Evolutionary conservation across 768 basidiomycete genomes (phyloP), one percentile per base, ranked within the genome.

Genomic region (Daedaleopsis sinensis): DNA sequence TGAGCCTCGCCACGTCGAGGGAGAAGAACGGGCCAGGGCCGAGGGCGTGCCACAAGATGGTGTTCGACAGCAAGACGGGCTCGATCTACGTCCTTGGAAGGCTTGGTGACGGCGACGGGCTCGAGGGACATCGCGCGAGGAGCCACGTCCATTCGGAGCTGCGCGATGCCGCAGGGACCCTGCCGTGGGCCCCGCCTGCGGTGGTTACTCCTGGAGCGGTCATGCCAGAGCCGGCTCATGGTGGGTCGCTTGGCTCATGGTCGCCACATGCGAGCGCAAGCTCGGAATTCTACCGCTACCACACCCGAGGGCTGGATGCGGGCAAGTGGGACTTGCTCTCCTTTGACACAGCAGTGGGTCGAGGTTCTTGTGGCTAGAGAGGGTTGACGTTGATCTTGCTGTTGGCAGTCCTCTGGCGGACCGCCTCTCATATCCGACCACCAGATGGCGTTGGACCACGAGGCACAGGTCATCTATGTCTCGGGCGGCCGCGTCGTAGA

Each of bases 41-140:
- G 4, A 79, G 91, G 32, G 86, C 86, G 10, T 93, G 91, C 68
- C 92, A 93, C 68, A 91, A 89, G 75, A 91, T 92, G 87, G 85
- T 84, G 18, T 92, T 90, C 67, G 90, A 93, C 66, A 75, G 78
- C n/a, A 83, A 80, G 71, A 86, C 85, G 0, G 89, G 87, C 1
- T 79, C 78, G 58, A 87, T 93, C 19, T 93, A 90, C 70, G 68
- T 93, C 1, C 73, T 93, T n/a, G 91, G 91, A 15, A 77, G 88
- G 66, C 72, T 91, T 53, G 80, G 79, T 15, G 89, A 90, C 61
- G 75, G 74, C 27, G 87, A 89, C 27, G n/a, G 49, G 52, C 15
- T 55, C 5, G 61, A 66, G 7, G 27, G 49, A 2, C 56, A 53
- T 7, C 52, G 56, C 6, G n/a, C 21, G 21, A 43, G 10, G 37